A percentile compares a stretch with the other conserved stretches of the same genome.
Conservation (phyloP, 23 red algal genomes). For the Gracilariopsis chorda region DNA sequence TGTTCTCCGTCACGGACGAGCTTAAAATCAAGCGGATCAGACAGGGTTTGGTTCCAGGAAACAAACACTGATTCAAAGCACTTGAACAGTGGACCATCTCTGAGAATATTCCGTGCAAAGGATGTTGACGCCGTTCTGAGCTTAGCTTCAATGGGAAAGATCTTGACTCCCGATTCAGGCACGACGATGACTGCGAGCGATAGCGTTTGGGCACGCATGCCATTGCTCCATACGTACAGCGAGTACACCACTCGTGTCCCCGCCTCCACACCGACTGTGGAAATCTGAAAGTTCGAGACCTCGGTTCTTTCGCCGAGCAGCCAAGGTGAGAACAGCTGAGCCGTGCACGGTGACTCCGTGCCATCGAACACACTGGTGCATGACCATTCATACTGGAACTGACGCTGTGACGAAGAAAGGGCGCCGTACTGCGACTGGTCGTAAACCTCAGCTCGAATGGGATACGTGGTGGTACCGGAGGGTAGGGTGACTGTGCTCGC, state of each 20-base stretch:
- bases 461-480: background rate
- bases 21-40: background rate
- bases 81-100: background rate
- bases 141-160: background rate
- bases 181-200: background rate
- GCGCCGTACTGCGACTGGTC: background rate
- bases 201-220: background rate
- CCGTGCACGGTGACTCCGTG: background rate
- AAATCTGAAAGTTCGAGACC: background rate
- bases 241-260: background rate
- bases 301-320: background rate
- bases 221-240: background rate
- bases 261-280: background rate
- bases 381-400: background rate
- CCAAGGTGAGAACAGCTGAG: constrained; percentile 17
- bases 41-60: background rate
- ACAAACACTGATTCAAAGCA: background rate
- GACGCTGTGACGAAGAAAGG: background rate
- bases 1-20: background rate
- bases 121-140: background rate
- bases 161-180: too few species aligned
- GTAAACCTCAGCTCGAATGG: background rate
- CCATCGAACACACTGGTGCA: background rate
- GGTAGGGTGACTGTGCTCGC: background rate
- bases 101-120: too few species aligned